Percentiles rank a stretch among this genome's conserved stretches.
phyloP scores from a whole-genome alignment of 2,329 filamentous ascomycete genomes.

The Hymenoscyphus salicellus region DNA sequence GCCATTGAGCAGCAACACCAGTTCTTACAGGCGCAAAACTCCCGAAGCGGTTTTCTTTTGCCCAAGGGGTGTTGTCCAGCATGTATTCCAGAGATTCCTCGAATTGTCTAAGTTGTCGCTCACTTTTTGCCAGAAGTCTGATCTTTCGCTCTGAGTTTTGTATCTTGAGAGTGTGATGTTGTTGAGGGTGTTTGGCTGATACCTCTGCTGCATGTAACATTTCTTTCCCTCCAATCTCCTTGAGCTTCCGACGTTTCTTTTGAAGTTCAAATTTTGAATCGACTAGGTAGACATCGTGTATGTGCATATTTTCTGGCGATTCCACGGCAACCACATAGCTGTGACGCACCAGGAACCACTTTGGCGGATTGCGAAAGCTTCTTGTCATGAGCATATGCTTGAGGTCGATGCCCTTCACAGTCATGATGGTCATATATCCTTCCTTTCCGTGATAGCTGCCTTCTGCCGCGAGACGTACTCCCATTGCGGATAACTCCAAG shows the following conservation, averaged over 20 bases:
- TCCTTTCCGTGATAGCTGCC: slow-evolving; percentile 98
- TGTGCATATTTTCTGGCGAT: slow-evolving; percentile 96
- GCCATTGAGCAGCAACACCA: slow-evolving; percentile 88
- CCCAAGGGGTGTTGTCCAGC: slow-evolving; percentile 79
- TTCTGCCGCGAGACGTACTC: slow-evolving; percentile 89
- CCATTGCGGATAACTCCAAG: slow-evolving; percentile 87
- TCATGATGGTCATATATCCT: slow-evolving; percentile 88
- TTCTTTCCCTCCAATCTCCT: slow-evolving; percentile 54
- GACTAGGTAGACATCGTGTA: slow-evolving; percentile 97
- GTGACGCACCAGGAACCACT: slow-evolving; percentile 97
- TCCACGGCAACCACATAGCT: slow-evolving; percentile 99
- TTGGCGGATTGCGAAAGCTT: slow-evolving; percentile 80
- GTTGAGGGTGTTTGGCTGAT: slow-evolving; percentile 48
- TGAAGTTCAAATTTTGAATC: slow-evolving; percentile 83
- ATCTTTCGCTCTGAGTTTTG: slow-evolving; percentile 89
- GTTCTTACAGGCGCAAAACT: slow-evolving; percentile 89
- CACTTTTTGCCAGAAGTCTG: slow-evolving; percentile 85
- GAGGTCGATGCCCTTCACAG: slow-evolving; percentile 83
- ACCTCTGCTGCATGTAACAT: slow-evolving; percentile 47
- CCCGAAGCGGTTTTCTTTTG: slow-evolving; percentile 77
- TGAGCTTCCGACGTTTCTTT: slow-evolving; percentile 62
- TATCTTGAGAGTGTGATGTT: slow-evolving; percentile 85
- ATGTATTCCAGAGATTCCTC: slow-evolving; percentile 89
- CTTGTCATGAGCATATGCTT: slow-evolving; percentile 74
- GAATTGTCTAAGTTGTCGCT: slow-evolving; percentile 85